phyloP scores from a whole-genome alignment of 2,329 filamentous ascomycete species.

The Knoxdaviesia proteae region DNA sequence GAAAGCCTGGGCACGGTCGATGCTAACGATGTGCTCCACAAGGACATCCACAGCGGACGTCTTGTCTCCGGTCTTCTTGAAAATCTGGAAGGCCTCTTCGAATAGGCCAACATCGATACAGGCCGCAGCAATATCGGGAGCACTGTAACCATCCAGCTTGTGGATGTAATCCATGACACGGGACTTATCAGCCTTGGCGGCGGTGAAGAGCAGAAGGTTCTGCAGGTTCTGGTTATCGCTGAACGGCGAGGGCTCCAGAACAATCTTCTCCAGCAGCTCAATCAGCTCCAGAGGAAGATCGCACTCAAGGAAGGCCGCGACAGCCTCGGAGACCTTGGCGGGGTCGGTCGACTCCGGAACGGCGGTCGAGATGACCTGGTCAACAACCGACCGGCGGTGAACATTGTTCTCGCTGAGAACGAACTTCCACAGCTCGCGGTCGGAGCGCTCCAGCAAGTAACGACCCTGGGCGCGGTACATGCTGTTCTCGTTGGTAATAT shows the following conservation, averaged over 20 bases:
- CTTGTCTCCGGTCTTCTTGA: slow-evolving; percentile 92
- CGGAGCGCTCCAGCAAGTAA: slow-evolving; percentile 78
- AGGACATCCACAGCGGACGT: slow-evolving; percentile 73
- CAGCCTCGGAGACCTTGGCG: slow-evolving; percentile 83
- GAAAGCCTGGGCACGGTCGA: slow-evolving; percentile 88
- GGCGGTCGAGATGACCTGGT: slow-evolving; percentile 89
- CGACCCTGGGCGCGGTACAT: slow-evolving; percentile 98
- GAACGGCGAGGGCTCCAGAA: slow-evolving; percentile 96
- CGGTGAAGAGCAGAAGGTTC: slow-evolving; percentile 89
- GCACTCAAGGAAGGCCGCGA: slow-evolving; percentile 76
- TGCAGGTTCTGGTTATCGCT: slow-evolving; percentile 94
- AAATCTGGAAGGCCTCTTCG: slow-evolving; percentile 95
- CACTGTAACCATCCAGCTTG: slow-evolving; percentile 69
- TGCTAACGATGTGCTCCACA: slow-evolving; percentile 91
- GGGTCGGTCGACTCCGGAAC: slow-evolving; percentile 86
- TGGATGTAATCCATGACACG: slow-evolving; percentile 95
- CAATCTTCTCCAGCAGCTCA: slow-evolving; percentile 95
- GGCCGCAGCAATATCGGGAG: slow-evolving; percentile 78
- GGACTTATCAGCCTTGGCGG: slow-evolving; percentile 87
- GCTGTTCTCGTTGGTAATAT: slow-evolving; percentile 97
- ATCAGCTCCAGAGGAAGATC: slow-evolving; percentile 89
- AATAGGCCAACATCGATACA: slow-evolving; percentile 89
- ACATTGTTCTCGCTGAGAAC: slow-evolving; percentile 92
- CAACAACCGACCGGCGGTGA: slow-evolving; percentile 78
- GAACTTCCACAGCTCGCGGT: slow-evolving; percentile 81